A percentile compares a stretch with the other conserved stretches of the same genome.
These are phyloP conservation scores for Rhodotorula sp. DNA, from an alignment of 1,284 basidiomycete genomes.

Conservation along the genomic window DNA sequence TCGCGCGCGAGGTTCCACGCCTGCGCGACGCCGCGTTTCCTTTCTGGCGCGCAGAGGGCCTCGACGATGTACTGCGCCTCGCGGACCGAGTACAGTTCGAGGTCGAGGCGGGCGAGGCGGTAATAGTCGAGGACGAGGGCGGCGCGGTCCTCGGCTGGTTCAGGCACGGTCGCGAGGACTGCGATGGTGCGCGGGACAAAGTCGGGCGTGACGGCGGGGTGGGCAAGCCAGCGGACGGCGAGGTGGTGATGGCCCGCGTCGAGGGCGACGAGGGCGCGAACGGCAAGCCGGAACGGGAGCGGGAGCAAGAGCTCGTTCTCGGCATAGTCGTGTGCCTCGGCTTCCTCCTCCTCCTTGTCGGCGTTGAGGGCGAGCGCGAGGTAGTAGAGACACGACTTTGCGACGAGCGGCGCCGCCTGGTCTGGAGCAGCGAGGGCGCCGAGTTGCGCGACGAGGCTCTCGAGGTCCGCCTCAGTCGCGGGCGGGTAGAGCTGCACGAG, in stretches of 20 bases:
- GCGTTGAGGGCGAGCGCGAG: constrained; percentile 25
- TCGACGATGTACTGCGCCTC: constrained; percentile 26
- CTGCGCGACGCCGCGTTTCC: constrained; percentile 27
- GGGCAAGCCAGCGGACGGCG: constrained; percentile 29
- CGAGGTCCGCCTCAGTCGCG: constrained; percentile 8
- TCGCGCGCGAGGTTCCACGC: constrained; percentile 34
- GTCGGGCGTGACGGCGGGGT: constrained; percentile 34
- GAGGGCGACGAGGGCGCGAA: constrained; percentile 34
- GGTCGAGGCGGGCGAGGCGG: constrained; percentile 23
- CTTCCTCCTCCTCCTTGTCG: not conserved
- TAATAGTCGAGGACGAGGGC: constrained; percentile 34
- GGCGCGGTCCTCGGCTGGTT: constrained; percentile 8
- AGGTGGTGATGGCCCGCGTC: constrained; percentile 18
- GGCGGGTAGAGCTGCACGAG: constrained; percentile 24
- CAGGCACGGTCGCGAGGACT: constrained; percentile 15
- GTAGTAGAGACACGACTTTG: constrained; percentile 35
- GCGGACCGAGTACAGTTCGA: constrained; percentile 9
- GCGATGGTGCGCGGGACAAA: constrained; percentile 30
- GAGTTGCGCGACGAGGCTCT: constrained; percentile 15
- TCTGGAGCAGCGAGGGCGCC: not conserved
- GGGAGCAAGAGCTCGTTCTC: constrained; percentile 24
- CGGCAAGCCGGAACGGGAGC: constrained; percentile 17
- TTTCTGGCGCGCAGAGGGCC: constrained; percentile 27
- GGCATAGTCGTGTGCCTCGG: constrained; percentile 8
- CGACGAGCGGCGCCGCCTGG: not conserved